Conservation (phyloP, 2,329 filamentous ascomycete genomes). For the Scedosporium aurantiacum region DNA sequence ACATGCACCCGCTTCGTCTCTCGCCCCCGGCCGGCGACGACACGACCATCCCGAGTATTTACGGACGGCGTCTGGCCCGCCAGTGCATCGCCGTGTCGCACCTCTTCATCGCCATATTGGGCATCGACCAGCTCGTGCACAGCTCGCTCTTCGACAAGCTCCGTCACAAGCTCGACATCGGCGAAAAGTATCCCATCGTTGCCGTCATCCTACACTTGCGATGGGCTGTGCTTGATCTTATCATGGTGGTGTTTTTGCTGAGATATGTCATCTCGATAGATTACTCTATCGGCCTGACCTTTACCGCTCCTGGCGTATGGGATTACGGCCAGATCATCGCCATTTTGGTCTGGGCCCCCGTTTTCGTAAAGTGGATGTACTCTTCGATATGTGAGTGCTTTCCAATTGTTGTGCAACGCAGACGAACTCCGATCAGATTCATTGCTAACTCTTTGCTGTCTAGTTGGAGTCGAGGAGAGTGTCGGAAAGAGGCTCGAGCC, state of each 20-base stretch:
- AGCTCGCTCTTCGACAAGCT: neutral
- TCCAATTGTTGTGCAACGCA: neutral
- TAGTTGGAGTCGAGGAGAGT: neutral
- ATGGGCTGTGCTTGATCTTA: neutral
- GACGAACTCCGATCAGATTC: neutral
- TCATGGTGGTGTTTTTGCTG: constrained; percentile 3
- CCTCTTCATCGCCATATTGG: neutral
- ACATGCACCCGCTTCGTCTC: neutral
- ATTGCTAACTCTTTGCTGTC: neutral
- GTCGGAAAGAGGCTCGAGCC: neutral
- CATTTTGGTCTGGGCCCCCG: constrained; percentile 15
- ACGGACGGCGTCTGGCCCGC: neutral
- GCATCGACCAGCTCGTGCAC: neutral
- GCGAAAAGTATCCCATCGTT: neutral
- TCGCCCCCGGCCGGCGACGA: neutral
- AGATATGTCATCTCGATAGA: neutral
- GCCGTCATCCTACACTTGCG: neutral
- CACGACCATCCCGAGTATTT: neutral
- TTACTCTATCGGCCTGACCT: neutral
- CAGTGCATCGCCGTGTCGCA: neutral
- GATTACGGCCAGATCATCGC: constrained; percentile 17
- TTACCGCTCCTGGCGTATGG: constrained; percentile 8
- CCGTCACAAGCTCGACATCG: neutral
- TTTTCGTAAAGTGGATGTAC: constrained; percentile 13
- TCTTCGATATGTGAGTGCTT: constrained; percentile 13